A percentile compares a stretch with the other conserved stretches of the same genome.
phyloP scores from a whole-genome alignment of 352 stramenopile species.

The Phytophthora tentaculata region DNA sequence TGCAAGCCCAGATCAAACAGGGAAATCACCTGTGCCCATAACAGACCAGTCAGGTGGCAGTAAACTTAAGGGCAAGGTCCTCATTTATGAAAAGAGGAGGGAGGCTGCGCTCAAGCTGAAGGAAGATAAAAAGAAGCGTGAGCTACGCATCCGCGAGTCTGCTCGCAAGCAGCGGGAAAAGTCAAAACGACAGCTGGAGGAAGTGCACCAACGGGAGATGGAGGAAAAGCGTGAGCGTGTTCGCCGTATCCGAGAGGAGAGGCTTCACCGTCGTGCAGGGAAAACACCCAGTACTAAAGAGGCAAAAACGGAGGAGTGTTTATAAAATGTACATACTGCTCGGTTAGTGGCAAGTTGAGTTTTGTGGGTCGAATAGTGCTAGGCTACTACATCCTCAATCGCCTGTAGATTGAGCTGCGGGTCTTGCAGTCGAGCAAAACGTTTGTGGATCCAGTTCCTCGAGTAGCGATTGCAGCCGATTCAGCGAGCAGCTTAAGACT shows the following conservation, averaged over 20 bases:
- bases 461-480: conserved; percentile 51
- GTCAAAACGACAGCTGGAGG: conserved; percentile 63
- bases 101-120: conserved; percentile 71
- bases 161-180: conserved; percentile 75
- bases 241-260: conserved; percentile 62
- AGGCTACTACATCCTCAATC: not conserved
- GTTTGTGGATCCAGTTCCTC: conserved; percentile 43
- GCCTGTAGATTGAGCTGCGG: not conserved
- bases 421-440: conserved; percentile 19
- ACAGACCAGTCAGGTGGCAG: conserved; percentile 27
- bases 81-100: conserved; percentile 63
- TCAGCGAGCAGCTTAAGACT: conserved; percentile 41
- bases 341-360: conserved; percentile 13
- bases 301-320: conserved; percentile 21
- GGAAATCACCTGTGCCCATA: conserved; percentile 27
- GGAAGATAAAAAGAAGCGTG: conserved; percentile 72
- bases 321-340: conserved; percentile 27
- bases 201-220: conserved; percentile 69
- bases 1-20: conserved; percentile 26
- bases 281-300: conserved; percentile 34
- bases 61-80: conserved; percentile 28
- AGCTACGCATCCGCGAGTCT: conserved; percentile 63
- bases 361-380: conserved; percentile 11
- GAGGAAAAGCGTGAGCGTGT: conserved; percentile 76
- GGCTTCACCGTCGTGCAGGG: conserved; percentile 35